A percentile compares a stretch with the other conserved stretches of the same genome.
These are phyloP conservation scores for Eugenia klotzschiana DNA, from an alignment of 441 rosid genomes.

Conservation along the genomic window DNA sequence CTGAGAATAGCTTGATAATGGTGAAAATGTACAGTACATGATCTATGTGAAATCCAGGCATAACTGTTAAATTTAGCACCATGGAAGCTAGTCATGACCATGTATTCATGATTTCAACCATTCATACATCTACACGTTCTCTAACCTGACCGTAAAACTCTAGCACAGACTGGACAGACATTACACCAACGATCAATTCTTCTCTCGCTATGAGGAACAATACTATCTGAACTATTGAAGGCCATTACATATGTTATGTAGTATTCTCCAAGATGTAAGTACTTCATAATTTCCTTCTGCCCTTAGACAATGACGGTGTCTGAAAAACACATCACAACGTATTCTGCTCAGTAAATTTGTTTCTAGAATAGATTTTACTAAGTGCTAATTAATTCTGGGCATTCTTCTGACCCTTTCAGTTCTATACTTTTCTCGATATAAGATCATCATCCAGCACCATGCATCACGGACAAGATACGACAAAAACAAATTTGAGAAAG, in stretches of 20 bases:
- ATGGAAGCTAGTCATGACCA: not conserved
- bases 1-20: not conserved
- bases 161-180: not conserved
- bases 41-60: not conserved
- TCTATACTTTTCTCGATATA: not conserved
- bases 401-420: not conserved
- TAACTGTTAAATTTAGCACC: not conserved
- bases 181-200: not conserved
- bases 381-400: not conserved
- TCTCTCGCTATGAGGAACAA: not conserved
- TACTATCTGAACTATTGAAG: not conserved
- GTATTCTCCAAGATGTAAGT: not conserved
- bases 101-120: not conserved
- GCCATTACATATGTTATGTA: not conserved
- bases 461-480: not conserved
- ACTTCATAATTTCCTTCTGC: not conserved
- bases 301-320: not conserved
- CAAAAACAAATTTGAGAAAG: not conserved
- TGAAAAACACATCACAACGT: not conserved
- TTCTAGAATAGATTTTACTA: not conserved
- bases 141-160: not conserved
- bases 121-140: not conserved
- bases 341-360: not conserved
- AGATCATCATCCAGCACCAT: not conserved
- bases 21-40: not conserved